A percentile compares a stretch with the other conserved stretches of the same genome.
phyloP scores from a whole-genome alignment of 2,329 filamentous ascomycete genomes.

The Stemphylium vesicarium region DNA sequence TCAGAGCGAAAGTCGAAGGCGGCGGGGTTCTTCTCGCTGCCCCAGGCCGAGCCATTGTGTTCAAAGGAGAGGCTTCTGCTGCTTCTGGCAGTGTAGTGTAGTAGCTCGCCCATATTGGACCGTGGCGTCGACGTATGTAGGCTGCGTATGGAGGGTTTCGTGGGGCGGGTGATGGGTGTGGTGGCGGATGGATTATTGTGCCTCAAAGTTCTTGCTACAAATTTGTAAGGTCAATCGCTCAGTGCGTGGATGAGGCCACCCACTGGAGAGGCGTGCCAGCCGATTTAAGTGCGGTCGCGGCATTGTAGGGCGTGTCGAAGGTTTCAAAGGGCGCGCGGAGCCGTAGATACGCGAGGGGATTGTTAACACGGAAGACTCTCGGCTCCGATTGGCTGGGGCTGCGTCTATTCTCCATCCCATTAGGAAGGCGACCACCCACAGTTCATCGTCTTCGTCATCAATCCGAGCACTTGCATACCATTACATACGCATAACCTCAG shows the following conservation, averaged over 20 bases:
- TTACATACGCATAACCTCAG: conserved; percentile 1
- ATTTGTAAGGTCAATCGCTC: conserved; percentile 37
- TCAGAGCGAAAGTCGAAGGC: conserved; percentile 63
- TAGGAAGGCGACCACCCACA: background rate
- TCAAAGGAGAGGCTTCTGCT: conserved; percentile 17
- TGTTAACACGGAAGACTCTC: background rate
- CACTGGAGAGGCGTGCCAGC: conserved; percentile 35
- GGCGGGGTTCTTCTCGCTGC: conserved; percentile 56
- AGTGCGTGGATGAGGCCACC: conserved; percentile 33
- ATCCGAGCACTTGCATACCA: background rate
- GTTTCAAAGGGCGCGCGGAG: conserved; percentile 12
- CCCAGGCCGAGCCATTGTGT: conserved; percentile 39
- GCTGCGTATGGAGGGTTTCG: conserved; percentile 10
- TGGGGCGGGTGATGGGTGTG: conserved; percentile 14
- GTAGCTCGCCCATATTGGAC: conserved; percentile 41
- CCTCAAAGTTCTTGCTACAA: conserved; percentile 23
- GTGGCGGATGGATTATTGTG: conserved; percentile 10
- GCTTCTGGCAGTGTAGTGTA: conserved; percentile 39
- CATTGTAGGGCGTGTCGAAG: conserved; percentile 26
- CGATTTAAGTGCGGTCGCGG: conserved; percentile 27
- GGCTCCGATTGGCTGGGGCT: background rate
- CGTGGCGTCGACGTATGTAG: conserved; percentile 25
- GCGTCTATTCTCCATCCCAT: background rate
- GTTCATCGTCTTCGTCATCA: background rate
- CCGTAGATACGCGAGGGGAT: conserved; percentile 1